Evolutionary conservation across 441 rosid species (phyloP).

Genomic region (Dalechampia spathulata): DNA sequence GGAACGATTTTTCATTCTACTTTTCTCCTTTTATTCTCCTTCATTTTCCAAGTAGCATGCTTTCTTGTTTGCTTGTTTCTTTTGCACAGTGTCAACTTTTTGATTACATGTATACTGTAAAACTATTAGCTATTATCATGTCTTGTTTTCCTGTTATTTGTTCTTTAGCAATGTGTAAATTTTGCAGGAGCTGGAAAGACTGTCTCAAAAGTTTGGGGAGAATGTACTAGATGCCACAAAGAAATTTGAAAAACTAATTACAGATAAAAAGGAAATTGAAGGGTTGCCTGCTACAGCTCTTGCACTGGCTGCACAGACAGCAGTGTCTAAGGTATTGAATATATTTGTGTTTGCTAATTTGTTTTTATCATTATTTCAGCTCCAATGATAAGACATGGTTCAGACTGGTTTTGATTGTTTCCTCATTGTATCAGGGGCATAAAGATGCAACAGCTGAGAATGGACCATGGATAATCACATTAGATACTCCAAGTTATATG

Average conservation of each 20-base stretch:
- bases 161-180: slow-evolving; percentile 10
- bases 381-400: not conserved
- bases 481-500: slow-evolving; percentile 73
- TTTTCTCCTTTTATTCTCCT: not conserved
- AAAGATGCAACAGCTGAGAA: slow-evolving; percentile 75
- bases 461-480: slow-evolving; percentile 85
- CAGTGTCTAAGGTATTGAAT: slow-evolving; percentile 60
- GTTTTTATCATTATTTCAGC: slow-evolving; percentile 1
- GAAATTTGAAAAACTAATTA: slow-evolving; percentile 70
- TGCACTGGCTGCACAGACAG: slow-evolving; percentile 83
- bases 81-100: too few species aligned
- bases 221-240: slow-evolving; percentile 92
- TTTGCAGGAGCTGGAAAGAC: slow-evolving; percentile 69
- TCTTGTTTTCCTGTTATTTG: slow-evolving; percentile 1
- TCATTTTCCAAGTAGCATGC: not conserved
- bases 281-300: slow-evolving; percentile 76
- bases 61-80: not conserved
- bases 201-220: slow-evolving; percentile 70
- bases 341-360: not conserved
- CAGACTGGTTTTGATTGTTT: too few species aligned
- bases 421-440: slow-evolving; percentile 68
- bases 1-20: not conserved
- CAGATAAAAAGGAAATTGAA: slow-evolving; percentile 68
- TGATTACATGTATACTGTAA: too few species aligned
- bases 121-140: not conserved